Percentiles rank a stretch among this genome's conserved stretches.
phyloP scores from a whole-genome alignment of 2,329 filamentous ascomycete genomes.

The Cladophialophora yegresii region DNA sequence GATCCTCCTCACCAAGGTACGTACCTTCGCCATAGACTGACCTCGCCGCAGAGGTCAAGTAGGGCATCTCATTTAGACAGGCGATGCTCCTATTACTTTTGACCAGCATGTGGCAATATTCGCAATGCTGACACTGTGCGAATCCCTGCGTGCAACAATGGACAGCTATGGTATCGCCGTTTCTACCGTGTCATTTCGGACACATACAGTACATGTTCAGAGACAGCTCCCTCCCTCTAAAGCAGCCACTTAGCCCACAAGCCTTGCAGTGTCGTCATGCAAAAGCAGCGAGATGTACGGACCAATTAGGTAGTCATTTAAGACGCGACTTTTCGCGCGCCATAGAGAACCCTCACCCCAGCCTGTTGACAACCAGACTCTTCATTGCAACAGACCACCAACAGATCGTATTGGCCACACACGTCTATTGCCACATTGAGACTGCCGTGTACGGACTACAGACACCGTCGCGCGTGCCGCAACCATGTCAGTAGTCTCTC shows the following conservation, averaged over 20 bases:
- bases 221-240: not conserved
- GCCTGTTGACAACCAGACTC: not conserved
- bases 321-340: slow-evolving; percentile 6
- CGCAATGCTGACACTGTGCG: not conserved
- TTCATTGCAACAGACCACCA: not conserved
- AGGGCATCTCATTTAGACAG: not conserved
- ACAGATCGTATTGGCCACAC: not conserved
- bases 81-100: not conserved
- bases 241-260: not conserved
- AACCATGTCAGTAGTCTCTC: slow-evolving; percentile 90
- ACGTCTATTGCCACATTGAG: not conserved
- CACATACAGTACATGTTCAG: too few species aligned
- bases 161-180: not conserved
- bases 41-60: too few species aligned
- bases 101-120: too few species aligned
- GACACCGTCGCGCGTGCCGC: slow-evolving; percentile 2
- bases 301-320: not conserved
- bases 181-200: too few species aligned
- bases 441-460: not conserved
- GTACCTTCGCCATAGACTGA: too few species aligned
- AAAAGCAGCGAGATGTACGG: not conserved
- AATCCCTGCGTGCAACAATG: not conserved
- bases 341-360: not conserved
- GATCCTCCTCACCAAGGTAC: too few species aligned
- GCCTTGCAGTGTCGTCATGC: not conserved